Evolutionary conservation across 164 flowering plant genomes (phyloP), one percentile per base, ranked within the genome.

Genomic region (Cinnamomum micranthum): DNA sequence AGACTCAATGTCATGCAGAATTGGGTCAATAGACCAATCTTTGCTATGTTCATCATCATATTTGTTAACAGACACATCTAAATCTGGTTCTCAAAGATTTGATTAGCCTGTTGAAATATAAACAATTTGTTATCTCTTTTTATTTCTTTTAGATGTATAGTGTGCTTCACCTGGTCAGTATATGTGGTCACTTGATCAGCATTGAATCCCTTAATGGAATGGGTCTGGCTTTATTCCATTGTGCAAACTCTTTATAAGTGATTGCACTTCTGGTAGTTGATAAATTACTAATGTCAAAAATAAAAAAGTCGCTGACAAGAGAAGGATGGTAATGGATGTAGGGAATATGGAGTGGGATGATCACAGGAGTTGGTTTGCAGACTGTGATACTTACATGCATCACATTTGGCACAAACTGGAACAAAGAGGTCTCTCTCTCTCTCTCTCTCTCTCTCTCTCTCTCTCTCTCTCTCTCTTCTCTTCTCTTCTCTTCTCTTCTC

Each of bases 291-390:
- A 41, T 41, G 11, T 41, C 47, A 41, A 41, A 41, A 41, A 9
- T 14, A 55, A 5, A 15, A 2, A 55, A 55, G 20, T 55, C 4
- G 60, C 22, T 67, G 69, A 28, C 15, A 17, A 19, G 2, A 67
- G 41, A 7, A 28, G 24, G 7, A 14, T 67, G 69, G 23, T 20
- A 13, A 27, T 67, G 20, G 47, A 67, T 25, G 6, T 79, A 81
- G 84, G 84, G 84, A 22, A 73, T 78, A 70, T 81, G 84, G 84
- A 51, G 60, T 78, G 84, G 84, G 24, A 78, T 81, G 81, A 35
- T 81, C 12, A 73, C 68, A 65, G 83, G 81, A 66, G 77, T 81
- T 47, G 79, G 63, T 62, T 74, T 81, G 77, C 81, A 81, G 31
- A 81, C 79, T 6, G 14, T 81, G 69, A 69, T 81, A 20, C 75